Base-by-base conservation (phyloP, 495 filamentous ascomycete genomes). In the Penicillium robsamsonii region DNA sequence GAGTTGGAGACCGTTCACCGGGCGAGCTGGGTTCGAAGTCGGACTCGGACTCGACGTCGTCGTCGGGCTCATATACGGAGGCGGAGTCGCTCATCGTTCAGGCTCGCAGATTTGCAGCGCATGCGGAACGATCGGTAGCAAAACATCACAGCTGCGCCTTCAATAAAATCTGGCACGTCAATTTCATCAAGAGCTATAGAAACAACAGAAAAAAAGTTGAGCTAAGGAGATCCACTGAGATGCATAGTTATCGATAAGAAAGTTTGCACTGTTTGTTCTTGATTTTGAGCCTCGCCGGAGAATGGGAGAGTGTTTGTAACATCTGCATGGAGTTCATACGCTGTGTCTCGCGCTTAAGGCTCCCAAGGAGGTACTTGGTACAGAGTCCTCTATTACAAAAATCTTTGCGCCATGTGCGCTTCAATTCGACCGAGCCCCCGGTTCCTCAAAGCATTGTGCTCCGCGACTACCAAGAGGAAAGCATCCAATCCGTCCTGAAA, bases 401-500 rank as follows among this genome's bases (percentile, higher is more conserved):
- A 47, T 5, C 1, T 13, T 49, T 29, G 45, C 57, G 24, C 6
- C 46, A 56, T 49, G 52, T 55, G 46, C 67, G 67, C 15, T 65
- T 60, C 13, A 68, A 75, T 49, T 72, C 70, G 6, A 71, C 70
- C 15, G 59, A 13, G 50, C 55, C 31, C 44, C 56, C 52, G 41
- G 67, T 54, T 54, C 57, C 66, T 15, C 60, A 71, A 48, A 31
- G 63, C 15, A 77, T 91, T 43, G 77, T 74, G 47, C 81, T 94
- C 35, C 86, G 90, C 49, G 70, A 85, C 54, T 92, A 93, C 62
- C 89, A 93, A 63, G 88, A 93, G 75, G 90, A 92, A 76, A 91
- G 91, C 68, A 96, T 99, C 53, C 84, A 92, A 62, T 82, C 92
- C 1, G 89, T 99, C 10, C 72, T 97, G 13, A 69, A 77, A 2